phyloP scores from a whole-genome alignment of 768 basidiomycete genomes.

The Suillus spraguei region DNA sequence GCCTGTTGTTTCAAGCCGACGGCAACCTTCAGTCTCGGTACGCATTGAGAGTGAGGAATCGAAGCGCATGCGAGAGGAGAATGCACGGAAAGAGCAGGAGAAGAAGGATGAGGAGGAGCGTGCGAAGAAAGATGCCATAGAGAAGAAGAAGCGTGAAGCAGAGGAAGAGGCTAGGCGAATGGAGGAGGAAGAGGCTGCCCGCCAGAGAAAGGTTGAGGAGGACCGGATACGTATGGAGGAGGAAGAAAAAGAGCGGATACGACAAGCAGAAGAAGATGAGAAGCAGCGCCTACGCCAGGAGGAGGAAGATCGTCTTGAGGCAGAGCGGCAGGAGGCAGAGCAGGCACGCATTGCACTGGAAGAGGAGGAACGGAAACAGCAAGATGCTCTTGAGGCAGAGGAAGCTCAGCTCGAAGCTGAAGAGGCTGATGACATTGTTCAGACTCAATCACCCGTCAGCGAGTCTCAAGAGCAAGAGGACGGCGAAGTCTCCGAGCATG shows the following conservation, averaged over 20 bases:
- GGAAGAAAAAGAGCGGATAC: conserved; percentile 39
- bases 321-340: conserved; percentile 37
- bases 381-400: conserved; percentile 35
- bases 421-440: conserved; percentile 29
- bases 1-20: conserved; percentile 28
- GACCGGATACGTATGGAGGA: conserved; percentile 40
- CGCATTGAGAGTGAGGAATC: conserved; percentile 69
- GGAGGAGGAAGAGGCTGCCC: conserved; percentile 45
- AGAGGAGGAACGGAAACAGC: conserved; percentile 33
- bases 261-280: conserved; percentile 36
- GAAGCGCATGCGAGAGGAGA: conserved; percentile 49
- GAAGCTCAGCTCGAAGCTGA: conserved; percentile 36
- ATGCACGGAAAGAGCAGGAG: conserved; percentile 43
- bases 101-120: conserved; percentile 42
- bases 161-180: conserved; percentile 41
- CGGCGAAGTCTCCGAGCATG: conserved; percentile 35
- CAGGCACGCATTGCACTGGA: conserved; percentile 42
- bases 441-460: conserved; percentile 40
- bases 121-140: conserved; percentile 38
- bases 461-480: conserved; percentile 49
- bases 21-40: conserved; percentile 45
- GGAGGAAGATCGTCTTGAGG: conserved; percentile 29
- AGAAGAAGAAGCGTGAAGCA: conserved; percentile 39
- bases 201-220: conserved; percentile 45
- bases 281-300: conserved; percentile 25